Base-by-base conservation (phyloP, 345 rosid species). In the Hirschfeldia incana region DNA sequence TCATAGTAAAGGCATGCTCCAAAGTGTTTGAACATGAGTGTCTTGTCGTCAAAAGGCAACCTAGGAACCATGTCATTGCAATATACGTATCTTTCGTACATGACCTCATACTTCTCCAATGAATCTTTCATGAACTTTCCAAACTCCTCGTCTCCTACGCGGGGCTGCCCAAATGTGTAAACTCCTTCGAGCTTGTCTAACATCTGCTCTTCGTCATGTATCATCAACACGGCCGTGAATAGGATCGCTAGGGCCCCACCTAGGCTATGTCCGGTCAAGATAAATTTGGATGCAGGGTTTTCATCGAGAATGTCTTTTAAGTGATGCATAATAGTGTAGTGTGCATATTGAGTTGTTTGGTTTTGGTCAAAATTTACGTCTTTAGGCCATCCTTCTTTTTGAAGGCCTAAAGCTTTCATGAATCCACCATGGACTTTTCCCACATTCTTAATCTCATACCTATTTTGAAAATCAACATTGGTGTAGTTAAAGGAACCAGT, bases 341-440 rank as follows among this genome's bases (percentile, higher is more conserved):
- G 87, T 27, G 89, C 87, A 76, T 39, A 86, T 30, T 36, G 59
- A 55, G 26, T 66, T 44, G 33, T 69, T 59, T 75, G 72, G 70
- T 60, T 58, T 65, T 76, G 73, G 51, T 49, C 63, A 21, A 57
- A 37, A 4, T 73, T 68, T 15, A 83, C 58, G 16, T 84, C 82
- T 57, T 79, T 67, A 36, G 85, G 89, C 85, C 87, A 83, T 16
- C 87, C 83, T 17, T 36, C 73, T 44, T 65, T 79, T 65, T 88
- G 91, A 49, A 85, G 83, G 34, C 95, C 95, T 36, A 90, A 57
- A 15, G 90, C 93, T 55, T 85, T 78, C 89, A 87, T 83, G 59
- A 89, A 91, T 44, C 93, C 93, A 1, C 83, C 77, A 27, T 91
- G 96, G 72, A 86, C 62, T 63, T 80, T 86, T n/a, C 88, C 93